Evolutionary conservation across 2,329 filamentous ascomycete genomes (phyloP).

Genomic region (Leptodontidium sp.): DNA sequence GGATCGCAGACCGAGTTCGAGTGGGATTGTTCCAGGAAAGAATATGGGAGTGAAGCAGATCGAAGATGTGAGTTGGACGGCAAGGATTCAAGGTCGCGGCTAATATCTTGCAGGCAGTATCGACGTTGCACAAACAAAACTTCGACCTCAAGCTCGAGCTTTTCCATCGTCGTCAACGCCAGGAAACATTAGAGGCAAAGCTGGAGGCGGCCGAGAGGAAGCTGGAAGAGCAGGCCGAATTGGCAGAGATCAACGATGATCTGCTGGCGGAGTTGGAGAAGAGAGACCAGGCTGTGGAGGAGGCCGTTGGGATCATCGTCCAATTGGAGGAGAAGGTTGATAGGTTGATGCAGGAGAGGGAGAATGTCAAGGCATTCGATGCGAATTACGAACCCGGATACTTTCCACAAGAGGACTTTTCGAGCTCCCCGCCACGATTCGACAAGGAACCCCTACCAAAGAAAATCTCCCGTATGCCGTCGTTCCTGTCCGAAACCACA

Average conservation of each 20-base stretch:
- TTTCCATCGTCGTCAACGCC: constrained; percentile 72
- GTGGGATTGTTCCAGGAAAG: constrained; percentile 49
- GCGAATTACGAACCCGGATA: constrained; percentile 41
- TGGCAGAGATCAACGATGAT: constrained; percentile 65
- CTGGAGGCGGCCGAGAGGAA: constrained; percentile 60
- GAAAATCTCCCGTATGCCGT: constrained; percentile 65
- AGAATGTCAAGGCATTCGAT: constrained; percentile 61
- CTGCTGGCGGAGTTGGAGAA: constrained; percentile 69
- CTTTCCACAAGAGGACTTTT: constrained; percentile 34
- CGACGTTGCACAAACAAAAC: constrained; percentile 76
- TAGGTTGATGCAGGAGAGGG: constrained; percentile 60
- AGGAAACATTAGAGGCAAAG: constrained; percentile 64
- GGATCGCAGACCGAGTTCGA: constrained; percentile 44
- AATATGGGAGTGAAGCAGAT: constrained; percentile 72
- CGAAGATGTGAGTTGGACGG: constrained; percentile 61
- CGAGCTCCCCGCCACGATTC: constrained; percentile 41
- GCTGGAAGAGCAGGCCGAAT: constrained; percentile 54
- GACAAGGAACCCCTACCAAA: constrained; percentile 20
- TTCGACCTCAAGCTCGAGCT: constrained; percentile 80
- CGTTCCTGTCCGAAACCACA: constrained; percentile 67
- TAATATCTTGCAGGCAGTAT: constrained; percentile 60
- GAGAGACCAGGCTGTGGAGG: constrained; percentile 74
- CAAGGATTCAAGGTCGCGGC: neutral
- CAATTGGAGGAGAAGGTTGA: constrained; percentile 67
- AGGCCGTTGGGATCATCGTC: constrained; percentile 75